A percentile compares a stretch with the other conserved stretches of the same genome.
Conservation (phyloP, 208 protist genomes). For the Leishmania guyanensis region DNA sequence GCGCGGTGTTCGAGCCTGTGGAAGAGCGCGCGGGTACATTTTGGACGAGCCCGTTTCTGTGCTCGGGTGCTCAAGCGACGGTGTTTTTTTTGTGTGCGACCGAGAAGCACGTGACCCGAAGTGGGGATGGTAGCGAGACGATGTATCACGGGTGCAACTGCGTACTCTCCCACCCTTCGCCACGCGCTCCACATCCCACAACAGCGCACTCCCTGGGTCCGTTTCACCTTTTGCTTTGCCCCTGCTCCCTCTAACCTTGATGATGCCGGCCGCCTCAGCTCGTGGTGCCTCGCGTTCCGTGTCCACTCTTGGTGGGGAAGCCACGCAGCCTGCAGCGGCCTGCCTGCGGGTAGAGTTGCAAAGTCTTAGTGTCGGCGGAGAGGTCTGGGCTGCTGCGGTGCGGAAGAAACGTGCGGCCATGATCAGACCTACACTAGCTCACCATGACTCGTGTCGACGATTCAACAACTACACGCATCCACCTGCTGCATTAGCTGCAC, state of each 20-base stretch:
- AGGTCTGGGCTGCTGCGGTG: not conserved
- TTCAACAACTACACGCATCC: not conserved
- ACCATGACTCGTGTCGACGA: not conserved
- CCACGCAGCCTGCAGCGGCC: not conserved
- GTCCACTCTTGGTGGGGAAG: not conserved
- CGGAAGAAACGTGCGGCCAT: not conserved
- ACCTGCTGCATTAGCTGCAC: not conserved
- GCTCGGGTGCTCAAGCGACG: no score
- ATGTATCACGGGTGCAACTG: not conserved
- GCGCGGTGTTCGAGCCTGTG: no score
- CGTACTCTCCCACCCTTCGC: not conserved
- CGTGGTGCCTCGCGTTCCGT: no score
- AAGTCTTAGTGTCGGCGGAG: not conserved
- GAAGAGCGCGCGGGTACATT: no score
- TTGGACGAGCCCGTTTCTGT: no score
- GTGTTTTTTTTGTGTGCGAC: no score
- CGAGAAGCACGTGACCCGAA: not conserved
- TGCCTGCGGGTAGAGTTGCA: not conserved
- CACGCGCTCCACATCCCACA: not conserved
- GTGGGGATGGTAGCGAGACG: not conserved
- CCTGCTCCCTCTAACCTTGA: no score
- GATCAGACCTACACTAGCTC: not conserved
- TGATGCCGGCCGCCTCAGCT: no score
- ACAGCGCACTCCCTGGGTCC: not conserved
- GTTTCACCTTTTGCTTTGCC: not conserved